These are phyloP conservation scores for Pseudogymnoascus sp. DNA, from an alignment of 2,329 filamentous ascomycete genomes.

Conservation along the genomic window DNA sequence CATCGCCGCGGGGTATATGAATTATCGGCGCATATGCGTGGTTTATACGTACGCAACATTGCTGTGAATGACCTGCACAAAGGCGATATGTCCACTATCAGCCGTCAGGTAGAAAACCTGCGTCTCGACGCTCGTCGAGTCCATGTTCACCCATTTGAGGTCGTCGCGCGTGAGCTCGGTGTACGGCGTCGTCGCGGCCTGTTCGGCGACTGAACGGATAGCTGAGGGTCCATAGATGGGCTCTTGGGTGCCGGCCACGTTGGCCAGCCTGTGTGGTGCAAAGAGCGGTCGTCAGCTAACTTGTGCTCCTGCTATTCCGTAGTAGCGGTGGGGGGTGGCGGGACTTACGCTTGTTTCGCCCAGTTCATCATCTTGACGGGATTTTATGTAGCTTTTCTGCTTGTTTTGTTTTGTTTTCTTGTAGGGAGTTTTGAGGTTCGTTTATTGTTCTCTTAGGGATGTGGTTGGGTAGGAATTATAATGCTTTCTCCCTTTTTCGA, in stretches of 20 bases:
- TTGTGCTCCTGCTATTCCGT: not conserved
- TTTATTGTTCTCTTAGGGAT: slow-evolving; percentile 11
- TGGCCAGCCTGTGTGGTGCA: slow-evolving; percentile 46
- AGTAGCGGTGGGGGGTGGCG: not conserved
- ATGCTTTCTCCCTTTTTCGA: slow-evolving; percentile 4
- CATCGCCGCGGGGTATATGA: slow-evolving; percentile 15
- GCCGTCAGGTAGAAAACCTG: slow-evolving; percentile 87
- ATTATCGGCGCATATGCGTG: too few relatives aligned
- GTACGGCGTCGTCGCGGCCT: slow-evolving; percentile 69
- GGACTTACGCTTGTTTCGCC: slow-evolving; percentile 79
- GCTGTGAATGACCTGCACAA: slow-evolving; percentile 93
- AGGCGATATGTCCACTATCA: slow-evolving; percentile 66
- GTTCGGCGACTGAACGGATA: slow-evolving; percentile 76
- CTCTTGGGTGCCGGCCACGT: slow-evolving; percentile 92
- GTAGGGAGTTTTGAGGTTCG: not conserved
- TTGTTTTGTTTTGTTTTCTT: not conserved
- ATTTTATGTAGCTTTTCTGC: not conserved
- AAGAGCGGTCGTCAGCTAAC: slow-evolving; percentile 19
- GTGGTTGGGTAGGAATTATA: slow-evolving; percentile 11
- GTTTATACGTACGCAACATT: slow-evolving; percentile 75
- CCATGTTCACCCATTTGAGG: slow-evolving; percentile 73
- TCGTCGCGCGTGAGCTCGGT: slow-evolving; percentile 72
- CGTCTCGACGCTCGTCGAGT: slow-evolving; percentile 86
- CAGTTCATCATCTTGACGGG: slow-evolving; percentile 72
- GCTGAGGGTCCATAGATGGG: slow-evolving; percentile 88